phyloP scores from a whole-genome alignment of 2,329 filamentous ascomycete genomes.

The Fusarium sororula region DNA sequence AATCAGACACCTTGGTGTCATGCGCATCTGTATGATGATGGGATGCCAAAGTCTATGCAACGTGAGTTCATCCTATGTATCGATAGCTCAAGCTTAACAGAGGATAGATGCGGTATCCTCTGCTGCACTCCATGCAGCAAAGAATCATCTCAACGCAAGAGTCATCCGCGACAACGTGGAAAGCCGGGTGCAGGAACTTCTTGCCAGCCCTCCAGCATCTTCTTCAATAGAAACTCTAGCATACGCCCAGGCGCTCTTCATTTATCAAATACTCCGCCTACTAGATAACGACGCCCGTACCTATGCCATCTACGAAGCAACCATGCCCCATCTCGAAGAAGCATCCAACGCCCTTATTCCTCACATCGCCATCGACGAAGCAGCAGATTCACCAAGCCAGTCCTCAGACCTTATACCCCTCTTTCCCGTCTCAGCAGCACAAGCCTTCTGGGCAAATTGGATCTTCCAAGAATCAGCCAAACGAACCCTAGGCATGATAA shows the following conservation, averaged over 20 bases:
- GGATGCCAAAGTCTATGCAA: not conserved
- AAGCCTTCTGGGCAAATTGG: not conserved
- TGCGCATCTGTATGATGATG: not conserved
- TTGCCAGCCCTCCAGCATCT: not conserved
- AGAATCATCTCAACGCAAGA: not conserved
- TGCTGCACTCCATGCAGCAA: not conserved
- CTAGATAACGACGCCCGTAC: not conserved
- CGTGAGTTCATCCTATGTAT: not conserved
- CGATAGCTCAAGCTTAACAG: rapidly evolving
- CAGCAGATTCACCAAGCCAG: not conserved
- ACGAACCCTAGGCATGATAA: not conserved
- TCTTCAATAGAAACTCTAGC: not conserved
- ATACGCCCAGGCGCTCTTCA: not conserved
- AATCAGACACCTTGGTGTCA: constrained; percentile 1
- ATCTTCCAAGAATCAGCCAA: not conserved
- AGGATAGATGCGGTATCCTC: not conserved
- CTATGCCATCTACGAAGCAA: not conserved
- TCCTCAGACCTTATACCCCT: not conserved
- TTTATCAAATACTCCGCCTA: not conserved
- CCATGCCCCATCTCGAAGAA: constrained; percentile 10
- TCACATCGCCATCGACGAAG: not conserved
- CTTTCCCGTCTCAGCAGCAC: not conserved
- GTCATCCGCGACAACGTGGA: not conserved
- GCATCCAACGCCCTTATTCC: not conserved
- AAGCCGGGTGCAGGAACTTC: not conserved